phyloP scores from a whole-genome alignment of 208 protist genomes.

The Sergeia podlipaevii region DNA sequence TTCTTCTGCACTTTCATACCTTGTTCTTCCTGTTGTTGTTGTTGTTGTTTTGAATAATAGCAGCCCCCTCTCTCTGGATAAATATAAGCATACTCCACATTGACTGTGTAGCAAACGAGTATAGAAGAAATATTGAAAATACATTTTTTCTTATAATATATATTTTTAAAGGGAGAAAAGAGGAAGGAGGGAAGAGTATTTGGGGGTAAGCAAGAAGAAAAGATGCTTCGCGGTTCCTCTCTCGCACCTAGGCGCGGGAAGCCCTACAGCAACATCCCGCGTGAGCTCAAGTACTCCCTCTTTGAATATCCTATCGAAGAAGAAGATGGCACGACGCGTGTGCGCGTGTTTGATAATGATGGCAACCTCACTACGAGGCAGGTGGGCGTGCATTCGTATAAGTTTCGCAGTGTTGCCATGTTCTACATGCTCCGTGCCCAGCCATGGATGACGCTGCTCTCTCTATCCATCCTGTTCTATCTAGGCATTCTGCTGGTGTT shows the following conservation, averaged over 20 bases:
- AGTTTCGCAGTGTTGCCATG: slow-evolving; percentile 55
- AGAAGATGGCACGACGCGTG: slow-evolving; percentile 4
- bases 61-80: too few relatives aligned
- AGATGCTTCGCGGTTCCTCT: slow-evolving; percentile 44
- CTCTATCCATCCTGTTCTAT: slow-evolving; percentile 63
- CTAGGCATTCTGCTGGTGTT: slow-evolving; percentile 53
- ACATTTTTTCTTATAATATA: neutral
- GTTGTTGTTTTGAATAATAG: too few relatives aligned
- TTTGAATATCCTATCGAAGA: slow-evolving; percentile 5
- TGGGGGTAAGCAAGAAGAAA: neutral
- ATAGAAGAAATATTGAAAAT: too few relatives aligned
- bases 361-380: slow-evolving; percentile 51
- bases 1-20: slow-evolving; percentile 1
- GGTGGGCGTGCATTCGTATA: slow-evolving; percentile 60
- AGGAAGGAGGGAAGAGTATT: slow-evolving; percentile 4
- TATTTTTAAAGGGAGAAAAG: slow-evolving; percentile 9
- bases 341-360: slow-evolving; percentile 72
- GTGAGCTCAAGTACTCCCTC: slow-evolving; percentile 32
- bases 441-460: slow-evolving; percentile 48
- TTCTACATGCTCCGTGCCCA: slow-evolving; percentile 69
- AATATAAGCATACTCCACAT: too few relatives aligned
- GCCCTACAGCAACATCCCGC: slow-evolving; percentile 20
- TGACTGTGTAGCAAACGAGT: too few relatives aligned
- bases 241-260: slow-evolving; percentile 22
- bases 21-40: slow-evolving; percentile 8